These are phyloP conservation scores for Phialophora macrospora DNA, from an alignment of 2,329 filamentous ascomycete genomes.

Conservation along the genomic window DNA sequence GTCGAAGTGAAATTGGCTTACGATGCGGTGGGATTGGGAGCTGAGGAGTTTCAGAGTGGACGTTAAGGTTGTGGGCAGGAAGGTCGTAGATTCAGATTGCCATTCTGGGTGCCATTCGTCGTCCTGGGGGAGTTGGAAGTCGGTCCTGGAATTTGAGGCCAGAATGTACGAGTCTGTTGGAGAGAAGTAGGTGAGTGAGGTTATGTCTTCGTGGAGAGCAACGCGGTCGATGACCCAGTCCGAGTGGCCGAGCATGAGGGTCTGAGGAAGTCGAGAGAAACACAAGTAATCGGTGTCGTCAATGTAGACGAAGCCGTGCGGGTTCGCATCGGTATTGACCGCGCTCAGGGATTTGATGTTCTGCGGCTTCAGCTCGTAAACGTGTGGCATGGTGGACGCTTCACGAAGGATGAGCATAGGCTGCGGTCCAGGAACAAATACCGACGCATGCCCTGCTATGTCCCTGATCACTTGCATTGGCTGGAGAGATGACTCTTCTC, in stretches of 20 bases:
- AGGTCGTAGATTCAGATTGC: conserved; percentile 65
- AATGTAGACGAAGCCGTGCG: conserved; percentile 81
- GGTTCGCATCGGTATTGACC: conserved; percentile 77
- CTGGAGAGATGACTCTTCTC: conserved; percentile 45
- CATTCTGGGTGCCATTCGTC: conserved; percentile 83
- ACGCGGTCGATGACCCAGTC: conserved; percentile 77
- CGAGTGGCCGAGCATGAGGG: conserved; percentile 72
- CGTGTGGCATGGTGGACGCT: conserved; percentile 73
- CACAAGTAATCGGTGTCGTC: conserved; percentile 59
- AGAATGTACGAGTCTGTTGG: conserved; percentile 76
- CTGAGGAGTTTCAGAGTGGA: conserved; percentile 79
- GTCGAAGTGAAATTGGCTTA: conserved; percentile 76
- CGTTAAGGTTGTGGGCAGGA: conserved; percentile 71
- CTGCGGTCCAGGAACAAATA: conserved; percentile 80
- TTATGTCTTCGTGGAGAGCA: conserved; percentile 70
- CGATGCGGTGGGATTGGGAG: conserved; percentile 74
- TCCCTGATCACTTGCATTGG: conserved; percentile 52
- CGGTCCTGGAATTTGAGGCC: conserved; percentile 68
- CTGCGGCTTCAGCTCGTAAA: conserved; percentile 72
- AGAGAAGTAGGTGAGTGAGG: conserved; percentile 76
- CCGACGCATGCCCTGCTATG: conserved; percentile 76
- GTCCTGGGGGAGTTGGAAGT: conserved; percentile 84
- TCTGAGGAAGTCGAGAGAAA: conserved; percentile 65
- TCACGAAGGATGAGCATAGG: conserved; percentile 84
- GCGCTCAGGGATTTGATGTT: conserved; percentile 73